Evolutionary conservation across 1,139 yeast genomes (phyloP).

Genomic region (Scheffersomyces stambukii): DNA sequence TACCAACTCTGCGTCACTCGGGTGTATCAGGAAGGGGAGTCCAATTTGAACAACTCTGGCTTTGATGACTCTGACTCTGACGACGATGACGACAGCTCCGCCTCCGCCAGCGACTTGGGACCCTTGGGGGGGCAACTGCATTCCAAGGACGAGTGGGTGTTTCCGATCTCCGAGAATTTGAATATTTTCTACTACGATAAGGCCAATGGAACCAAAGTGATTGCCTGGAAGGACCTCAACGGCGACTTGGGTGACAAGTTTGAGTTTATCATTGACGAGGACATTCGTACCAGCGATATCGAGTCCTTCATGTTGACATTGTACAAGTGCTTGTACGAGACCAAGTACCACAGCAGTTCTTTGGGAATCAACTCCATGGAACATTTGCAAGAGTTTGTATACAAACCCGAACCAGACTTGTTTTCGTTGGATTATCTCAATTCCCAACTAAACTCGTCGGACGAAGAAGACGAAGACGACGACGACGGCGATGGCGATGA

Average conservation of each 20-base stretch:
- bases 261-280: constrained; percentile 71
- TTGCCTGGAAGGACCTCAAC: constrained; percentile 77
- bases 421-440: constrained; percentile 21
- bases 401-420: constrained; percentile 23
- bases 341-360: constrained; percentile 61
- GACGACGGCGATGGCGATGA: constrained; percentile 10
- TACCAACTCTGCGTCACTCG: constrained; percentile 72
- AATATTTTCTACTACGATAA: constrained; percentile 39
- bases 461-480: constrained; percentile 12
- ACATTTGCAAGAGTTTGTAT: constrained; percentile 56
- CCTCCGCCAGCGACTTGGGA: constrained; percentile 12
- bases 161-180: constrained; percentile 62
- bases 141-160: constrained; percentile 60
- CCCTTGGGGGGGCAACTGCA: too few species aligned
- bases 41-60: constrained; percentile 29
- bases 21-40: constrained; percentile 66
- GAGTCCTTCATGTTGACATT: constrained; percentile 63
- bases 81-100: constrained; percentile 40
- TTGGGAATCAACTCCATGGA: constrained; percentile 34
- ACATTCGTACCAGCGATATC: constrained; percentile 53
- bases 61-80: constrained; percentile 51
- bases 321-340: constrained; percentile 70
- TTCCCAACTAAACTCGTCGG: constrained; percentile 10
- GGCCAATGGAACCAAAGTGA: constrained; percentile 36
- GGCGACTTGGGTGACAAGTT: constrained; percentile 87